Conservation (phyloP, 2,329 filamentous ascomycete genomes). For the Fusarium sp. region DNA sequence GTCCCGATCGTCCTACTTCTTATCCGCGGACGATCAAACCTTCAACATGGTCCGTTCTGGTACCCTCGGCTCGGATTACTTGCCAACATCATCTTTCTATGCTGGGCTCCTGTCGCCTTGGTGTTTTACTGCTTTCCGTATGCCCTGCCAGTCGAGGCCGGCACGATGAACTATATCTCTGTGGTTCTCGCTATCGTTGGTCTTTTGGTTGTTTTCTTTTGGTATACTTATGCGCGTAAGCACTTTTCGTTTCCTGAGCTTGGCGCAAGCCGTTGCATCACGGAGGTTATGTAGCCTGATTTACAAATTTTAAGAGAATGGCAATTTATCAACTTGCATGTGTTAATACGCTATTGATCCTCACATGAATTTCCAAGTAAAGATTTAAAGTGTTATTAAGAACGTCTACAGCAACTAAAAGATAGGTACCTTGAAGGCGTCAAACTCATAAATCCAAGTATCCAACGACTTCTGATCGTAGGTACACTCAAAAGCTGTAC, state of each 20-base stretch:
- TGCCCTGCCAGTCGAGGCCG: not conserved
- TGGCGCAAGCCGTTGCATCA: not conserved
- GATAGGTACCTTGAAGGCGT: conserved; percentile 26
- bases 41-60: not conserved
- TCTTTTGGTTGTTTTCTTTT: not conserved
- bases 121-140: not conserved
- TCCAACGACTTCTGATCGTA: conserved; percentile 28
- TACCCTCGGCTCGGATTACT: not conserved
- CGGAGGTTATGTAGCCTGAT: not conserved
- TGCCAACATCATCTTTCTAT: not conserved
- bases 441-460: conserved; percentile 29
- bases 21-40: not conserved
- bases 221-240: not conserved
- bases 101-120: not conserved
- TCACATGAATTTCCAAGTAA: too few relatives aligned
- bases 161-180: not conserved
- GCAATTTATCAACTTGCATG: not conserved
- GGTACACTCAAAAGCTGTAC: conserved; percentile 10
- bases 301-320: not conserved
- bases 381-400: too few relatives aligned
- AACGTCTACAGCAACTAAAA: not conserved
- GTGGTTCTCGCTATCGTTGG: not conserved
- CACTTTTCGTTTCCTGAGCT: not conserved
- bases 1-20: not conserved
- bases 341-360: too few relatives aligned